Evolutionary conservation across 2,329 filamentous ascomycete species (phyloP).

Genomic region (Aquanectria penicillioides): DNA sequence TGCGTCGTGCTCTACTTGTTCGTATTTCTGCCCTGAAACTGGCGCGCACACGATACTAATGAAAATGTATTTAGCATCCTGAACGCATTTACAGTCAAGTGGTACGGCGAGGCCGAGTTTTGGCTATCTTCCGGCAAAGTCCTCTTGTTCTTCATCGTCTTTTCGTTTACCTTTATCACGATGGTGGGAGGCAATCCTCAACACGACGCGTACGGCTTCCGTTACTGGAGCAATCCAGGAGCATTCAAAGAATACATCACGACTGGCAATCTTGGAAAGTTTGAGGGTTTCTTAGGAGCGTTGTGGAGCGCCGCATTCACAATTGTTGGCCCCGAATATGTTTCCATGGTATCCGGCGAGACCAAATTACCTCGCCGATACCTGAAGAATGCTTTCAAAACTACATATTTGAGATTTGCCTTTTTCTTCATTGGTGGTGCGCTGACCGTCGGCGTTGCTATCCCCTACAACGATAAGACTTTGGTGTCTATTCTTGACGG

Average conservation of each 20-base stretch:
- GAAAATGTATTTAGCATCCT: background rate
- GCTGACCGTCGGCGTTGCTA: constrained; percentile 66
- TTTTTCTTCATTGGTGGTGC: constrained; percentile 29
- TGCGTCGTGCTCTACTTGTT: constrained; percentile 24
- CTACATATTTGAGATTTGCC: constrained; percentile 23
- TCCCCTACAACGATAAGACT: constrained; percentile 70
- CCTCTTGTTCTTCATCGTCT: constrained; percentile 26
- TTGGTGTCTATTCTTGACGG: constrained; percentile 59
- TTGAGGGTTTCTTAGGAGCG: constrained; percentile 23
- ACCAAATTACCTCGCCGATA: constrained; percentile 27
- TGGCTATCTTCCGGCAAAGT: constrained; percentile 25
- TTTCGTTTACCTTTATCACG: constrained; percentile 27
- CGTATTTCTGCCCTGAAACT: background rate
- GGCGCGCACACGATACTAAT: background rate
- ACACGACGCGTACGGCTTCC: constrained; percentile 27
- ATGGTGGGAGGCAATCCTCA: constrained; percentile 26
- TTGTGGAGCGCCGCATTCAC: constrained; percentile 54
- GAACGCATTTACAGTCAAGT: constrained; percentile 26
- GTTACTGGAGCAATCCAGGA: constrained; percentile 25
- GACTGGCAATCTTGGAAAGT: constrained; percentile 21
- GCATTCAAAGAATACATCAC: constrained; percentile 25
- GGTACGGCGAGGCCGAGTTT: constrained; percentile 29
- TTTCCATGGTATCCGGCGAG: constrained; percentile 44
- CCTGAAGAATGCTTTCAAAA: constrained; percentile 28
- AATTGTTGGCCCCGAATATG: constrained; percentile 73